Evolutionary conservation across 2,329 filamentous ascomycete species (phyloP).

Genomic region (Cytospora piceae): DNA sequence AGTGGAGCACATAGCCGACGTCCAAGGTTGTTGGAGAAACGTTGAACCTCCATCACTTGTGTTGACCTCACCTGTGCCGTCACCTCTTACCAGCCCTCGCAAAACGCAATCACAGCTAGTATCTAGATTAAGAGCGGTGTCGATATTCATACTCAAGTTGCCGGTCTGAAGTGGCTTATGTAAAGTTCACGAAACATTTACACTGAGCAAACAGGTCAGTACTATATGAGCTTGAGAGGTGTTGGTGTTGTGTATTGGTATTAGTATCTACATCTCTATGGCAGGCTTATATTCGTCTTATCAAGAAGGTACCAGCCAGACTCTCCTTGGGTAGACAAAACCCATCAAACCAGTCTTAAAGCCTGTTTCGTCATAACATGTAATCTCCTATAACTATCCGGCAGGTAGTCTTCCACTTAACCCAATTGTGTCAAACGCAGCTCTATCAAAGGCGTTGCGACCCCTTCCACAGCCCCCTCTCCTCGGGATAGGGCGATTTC

Average conservation of each 20-base stretch:
- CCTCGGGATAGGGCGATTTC: background rate
- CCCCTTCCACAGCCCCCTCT: background rate
- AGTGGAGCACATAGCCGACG: slow-evolving; percentile 25
- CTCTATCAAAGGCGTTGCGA: too few relatives aligned
- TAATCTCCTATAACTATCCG: background rate
- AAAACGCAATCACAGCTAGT: background rate
- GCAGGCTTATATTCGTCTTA: background rate
- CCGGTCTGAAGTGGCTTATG: background rate
- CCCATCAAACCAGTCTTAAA: background rate
- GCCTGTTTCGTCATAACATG: background rate
- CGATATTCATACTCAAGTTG: too few relatives aligned
- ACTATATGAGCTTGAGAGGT: background rate
- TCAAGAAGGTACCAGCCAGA: background rate
- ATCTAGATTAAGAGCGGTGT: too few relatives aligned
- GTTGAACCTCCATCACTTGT: background rate
- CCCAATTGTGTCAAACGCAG: background rate
- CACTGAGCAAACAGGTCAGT: background rate
- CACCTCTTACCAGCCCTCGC: background rate
- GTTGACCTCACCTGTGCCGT: background rate
- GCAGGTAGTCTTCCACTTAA: background rate
- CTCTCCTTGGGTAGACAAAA: background rate
- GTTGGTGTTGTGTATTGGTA: background rate
- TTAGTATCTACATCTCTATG: background rate
- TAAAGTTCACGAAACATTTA: background rate
- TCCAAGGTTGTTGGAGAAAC: background rate